Percentiles rank a stretch among this genome's conserved stretches.
Conservation (phyloP, 768 basidiomycete species). For the Termitomyces titanicus region DNA sequence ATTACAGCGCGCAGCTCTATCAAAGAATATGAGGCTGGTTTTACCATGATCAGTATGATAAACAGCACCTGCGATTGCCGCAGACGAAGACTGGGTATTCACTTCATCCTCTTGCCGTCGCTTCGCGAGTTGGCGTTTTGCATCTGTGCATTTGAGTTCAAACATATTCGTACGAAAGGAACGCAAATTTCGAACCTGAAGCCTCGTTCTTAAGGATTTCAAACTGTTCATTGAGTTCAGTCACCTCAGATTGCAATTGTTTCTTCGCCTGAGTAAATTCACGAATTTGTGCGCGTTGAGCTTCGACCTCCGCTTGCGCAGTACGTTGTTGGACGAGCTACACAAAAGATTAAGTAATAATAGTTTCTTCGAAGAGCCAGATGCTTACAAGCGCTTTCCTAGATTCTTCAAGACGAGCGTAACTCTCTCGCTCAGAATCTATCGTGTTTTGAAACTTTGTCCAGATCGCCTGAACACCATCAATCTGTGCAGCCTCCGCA, state of each 20-base stretch:
- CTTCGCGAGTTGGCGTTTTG: constrained; percentile 55
- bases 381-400: constrained; percentile 60
- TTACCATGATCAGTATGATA: neutral
- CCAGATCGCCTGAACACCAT: constrained; percentile 66
- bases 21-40: neutral
- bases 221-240: constrained; percentile 50
- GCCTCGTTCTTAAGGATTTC: constrained; percentile 59
- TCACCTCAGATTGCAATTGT: constrained; percentile 52
- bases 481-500: constrained; percentile 59
- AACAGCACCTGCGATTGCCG: constrained; percentile 50
- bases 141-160: constrained; percentile 32
- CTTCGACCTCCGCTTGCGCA: constrained; percentile 62
- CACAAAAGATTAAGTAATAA: neutral
- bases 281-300: constrained; percentile 56
- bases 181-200: constrained; percentile 37
- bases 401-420: constrained; percentile 64
- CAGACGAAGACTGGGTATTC: constrained; percentile 52
- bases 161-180: neutral
- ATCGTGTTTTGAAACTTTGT: constrained; percentile 60
- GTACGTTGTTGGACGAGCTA: constrained; percentile 67
- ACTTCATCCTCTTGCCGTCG: constrained; percentile 64
- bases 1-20: constrained; percentile 62
- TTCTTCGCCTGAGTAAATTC: constrained; percentile 56
- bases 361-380: neutral
- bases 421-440: constrained; percentile 56